Evolutionary conservation across 352 stramenopile genomes (phyloP).

Genomic region (Globisporangium splendens): DNA sequence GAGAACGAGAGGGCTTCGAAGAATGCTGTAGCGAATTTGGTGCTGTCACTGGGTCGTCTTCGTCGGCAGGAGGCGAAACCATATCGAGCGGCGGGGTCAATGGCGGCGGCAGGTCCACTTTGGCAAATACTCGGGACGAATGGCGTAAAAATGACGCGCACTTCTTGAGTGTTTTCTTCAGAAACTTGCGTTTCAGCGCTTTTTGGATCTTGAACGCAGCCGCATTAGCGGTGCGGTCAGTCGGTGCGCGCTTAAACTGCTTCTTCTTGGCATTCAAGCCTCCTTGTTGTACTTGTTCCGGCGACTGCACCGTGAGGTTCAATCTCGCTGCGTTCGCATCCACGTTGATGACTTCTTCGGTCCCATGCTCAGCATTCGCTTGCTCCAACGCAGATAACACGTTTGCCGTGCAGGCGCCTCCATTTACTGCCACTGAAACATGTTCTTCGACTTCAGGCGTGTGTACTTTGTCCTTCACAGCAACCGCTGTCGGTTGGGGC

Average conservation of each 20-base stretch:
- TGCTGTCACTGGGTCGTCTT: not conserved
- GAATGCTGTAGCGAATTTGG: not conserved
- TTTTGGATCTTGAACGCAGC: constrained; percentile 13
- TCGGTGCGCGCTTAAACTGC: not conserved
- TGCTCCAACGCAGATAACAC: not conserved
- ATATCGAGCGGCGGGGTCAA: not conserved
- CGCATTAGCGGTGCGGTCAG: not conserved
- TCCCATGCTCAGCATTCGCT: constrained; percentile 7
- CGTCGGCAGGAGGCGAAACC: too few species aligned
- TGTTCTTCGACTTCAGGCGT: constrained; percentile 1
- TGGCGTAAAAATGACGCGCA: constrained; percentile 14
- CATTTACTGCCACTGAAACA: not conserved
- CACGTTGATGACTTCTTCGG: constrained; percentile 10
- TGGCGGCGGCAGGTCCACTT: not conserved
- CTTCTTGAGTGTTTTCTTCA: constrained; percentile 14
- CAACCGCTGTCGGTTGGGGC: not conserved
- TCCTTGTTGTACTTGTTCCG: not conserved
- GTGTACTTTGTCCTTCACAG: not conserved
- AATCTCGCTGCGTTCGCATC: constrained; percentile 1
- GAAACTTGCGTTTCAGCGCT: constrained; percentile 14
- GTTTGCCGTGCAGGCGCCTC: not conserved
- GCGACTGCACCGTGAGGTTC: not conserved
- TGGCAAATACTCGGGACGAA: constrained; percentile 15
- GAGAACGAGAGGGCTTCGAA: not conserved
- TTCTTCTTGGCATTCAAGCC: not conserved